Evolutionary conservation across 192 early-diverging fungal species (phyloP).

Genomic region (Phycomyces blakesleeanus): DNA sequence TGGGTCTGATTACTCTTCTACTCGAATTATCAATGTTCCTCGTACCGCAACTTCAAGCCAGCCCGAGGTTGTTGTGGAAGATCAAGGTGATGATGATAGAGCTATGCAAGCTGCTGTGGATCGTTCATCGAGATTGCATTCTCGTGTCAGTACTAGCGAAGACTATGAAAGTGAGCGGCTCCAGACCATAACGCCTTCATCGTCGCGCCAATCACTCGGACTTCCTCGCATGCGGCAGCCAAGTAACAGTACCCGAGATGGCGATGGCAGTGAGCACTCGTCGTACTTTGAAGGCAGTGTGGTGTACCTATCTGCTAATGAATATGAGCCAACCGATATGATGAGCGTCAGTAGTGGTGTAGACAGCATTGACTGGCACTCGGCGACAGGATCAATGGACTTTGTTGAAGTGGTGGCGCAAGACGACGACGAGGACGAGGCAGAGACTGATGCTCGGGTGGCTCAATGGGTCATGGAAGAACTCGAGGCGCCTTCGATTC

Average conservation of each 20-base stretch:
- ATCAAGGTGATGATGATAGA: too few species aligned
- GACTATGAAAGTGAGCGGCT: not conserved
- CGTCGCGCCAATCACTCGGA: not conserved
- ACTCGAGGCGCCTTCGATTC: not conserved
- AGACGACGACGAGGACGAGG: not conserved
- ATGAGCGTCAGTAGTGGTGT: not conserved
- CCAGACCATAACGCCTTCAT: not conserved
- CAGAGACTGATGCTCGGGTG: not conserved
- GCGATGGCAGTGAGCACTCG: not conserved
- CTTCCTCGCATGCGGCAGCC: not conserved
- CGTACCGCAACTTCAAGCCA: too few species aligned
- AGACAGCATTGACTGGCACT: conserved; percentile 1
- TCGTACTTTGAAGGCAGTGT: not conserved
- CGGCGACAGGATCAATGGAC: not conserved
- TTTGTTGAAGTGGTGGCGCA: not conserved
- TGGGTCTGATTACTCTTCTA: too few species aligned
- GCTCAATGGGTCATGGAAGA: conserved; percentile 1
- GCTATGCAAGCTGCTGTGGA: too few species aligned
- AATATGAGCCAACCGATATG: not conserved
- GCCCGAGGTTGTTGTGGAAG: too few species aligned
- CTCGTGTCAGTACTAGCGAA: not conserved
- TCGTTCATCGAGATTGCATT: not conserved
- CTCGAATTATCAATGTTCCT: too few species aligned
- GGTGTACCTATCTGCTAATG: not conserved
- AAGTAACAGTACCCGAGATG: not conserved